Evolutionary conservation across 73 alveolate species (phyloP).

Genomic region (Tetrahymena elliotti): DNA sequence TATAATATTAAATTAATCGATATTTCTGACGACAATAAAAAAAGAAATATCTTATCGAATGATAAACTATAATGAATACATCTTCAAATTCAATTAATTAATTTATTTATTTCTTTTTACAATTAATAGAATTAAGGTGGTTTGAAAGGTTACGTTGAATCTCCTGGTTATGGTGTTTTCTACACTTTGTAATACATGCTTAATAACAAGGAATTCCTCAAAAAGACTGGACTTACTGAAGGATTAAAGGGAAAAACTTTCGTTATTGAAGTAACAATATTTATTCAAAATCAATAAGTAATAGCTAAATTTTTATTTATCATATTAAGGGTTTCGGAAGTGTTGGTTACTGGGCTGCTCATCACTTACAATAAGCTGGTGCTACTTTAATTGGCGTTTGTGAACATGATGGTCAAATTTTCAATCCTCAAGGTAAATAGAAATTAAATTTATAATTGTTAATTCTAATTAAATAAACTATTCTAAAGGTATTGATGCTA

Average conservation of each 20-base stretch:
- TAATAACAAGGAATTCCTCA: constrained; percentile 42
- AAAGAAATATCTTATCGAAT: not conserved
- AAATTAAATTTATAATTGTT: not conserved
- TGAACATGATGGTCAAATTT: constrained; percentile 64
- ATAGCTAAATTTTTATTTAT: not conserved
- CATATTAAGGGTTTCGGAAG: constrained; percentile 60
- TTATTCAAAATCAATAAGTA: not conserved
- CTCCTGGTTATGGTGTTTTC: constrained; percentile 4
- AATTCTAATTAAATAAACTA: too few species aligned
- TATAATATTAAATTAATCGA: constrained; percentile 3
- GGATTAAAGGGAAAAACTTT: constrained; percentile 73
- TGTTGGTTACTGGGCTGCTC: constrained; percentile 87
- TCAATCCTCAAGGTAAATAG: constrained; percentile 1
- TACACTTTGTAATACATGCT: constrained; percentile 70
- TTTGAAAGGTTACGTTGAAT: not conserved
- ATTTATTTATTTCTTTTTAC: not conserved
- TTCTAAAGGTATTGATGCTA: constrained; percentile 48
- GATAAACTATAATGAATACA: not conserved
- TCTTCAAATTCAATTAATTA: not conserved
- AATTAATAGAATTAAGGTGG: not conserved
- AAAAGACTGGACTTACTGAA: constrained; percentile 41
- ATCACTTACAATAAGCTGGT: constrained; percentile 57
- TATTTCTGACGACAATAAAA: constrained; percentile 30
- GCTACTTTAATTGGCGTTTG: constrained; percentile 53
- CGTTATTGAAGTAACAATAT: constrained; percentile 28